Percentiles rank a stretch among this genome's conserved stretches.
These are phyloP conservation scores for Penicillium waksmanii DNA, from an alignment of 495 filamentous ascomycete species.

Conservation along the genomic window DNA sequence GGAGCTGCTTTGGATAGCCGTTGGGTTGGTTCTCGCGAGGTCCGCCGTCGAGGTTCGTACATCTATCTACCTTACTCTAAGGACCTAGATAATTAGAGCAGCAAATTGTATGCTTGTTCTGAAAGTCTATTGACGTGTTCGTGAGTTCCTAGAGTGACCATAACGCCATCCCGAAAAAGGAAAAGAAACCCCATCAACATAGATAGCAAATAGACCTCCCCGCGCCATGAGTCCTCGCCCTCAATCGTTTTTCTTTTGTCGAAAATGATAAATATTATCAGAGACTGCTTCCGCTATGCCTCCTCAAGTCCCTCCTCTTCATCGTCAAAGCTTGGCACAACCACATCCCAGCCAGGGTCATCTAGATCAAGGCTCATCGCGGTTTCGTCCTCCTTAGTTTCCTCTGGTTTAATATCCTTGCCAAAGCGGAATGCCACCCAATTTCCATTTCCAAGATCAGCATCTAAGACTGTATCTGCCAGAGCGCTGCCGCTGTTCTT, in stretches of 20 bases:
- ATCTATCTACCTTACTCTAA: too few relatives aligned
- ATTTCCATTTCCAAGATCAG: slow-evolving; percentile 60
- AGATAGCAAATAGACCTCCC: neutral
- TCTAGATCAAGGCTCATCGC: slow-evolving; percentile 49
- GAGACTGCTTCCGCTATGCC: neutral
- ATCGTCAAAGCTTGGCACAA: slow-evolving; percentile 64
- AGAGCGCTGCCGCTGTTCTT: slow-evolving; percentile 39
- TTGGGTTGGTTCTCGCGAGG: neutral
- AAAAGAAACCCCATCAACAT: neutral
- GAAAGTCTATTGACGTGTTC: too few relatives aligned
- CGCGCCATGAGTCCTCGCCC: neutral
- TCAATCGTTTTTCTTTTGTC: neutral
- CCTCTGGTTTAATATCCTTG: slow-evolving; percentile 21
- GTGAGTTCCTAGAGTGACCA: neutral
- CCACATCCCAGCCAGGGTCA: slow-evolving; percentile 66
- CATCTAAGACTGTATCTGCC: slow-evolving; percentile 41
- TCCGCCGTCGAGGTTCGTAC: too few relatives aligned
- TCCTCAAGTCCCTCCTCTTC: slow-evolving; percentile 33
- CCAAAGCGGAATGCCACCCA: slow-evolving; percentile 71
- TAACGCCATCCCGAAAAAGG: neutral
- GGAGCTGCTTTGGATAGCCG: too few relatives aligned
- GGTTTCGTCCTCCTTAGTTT: slow-evolving; percentile 17
- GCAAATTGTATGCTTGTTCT: too few relatives aligned
- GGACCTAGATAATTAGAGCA: too few relatives aligned
- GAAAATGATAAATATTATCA: neutral